Evolutionary conservation across 1,284 basidiomycete species (phyloP), one percentile per base, ranked within the genome.

Genomic region (Microbotryum lychnidis-dioicae): DNA sequence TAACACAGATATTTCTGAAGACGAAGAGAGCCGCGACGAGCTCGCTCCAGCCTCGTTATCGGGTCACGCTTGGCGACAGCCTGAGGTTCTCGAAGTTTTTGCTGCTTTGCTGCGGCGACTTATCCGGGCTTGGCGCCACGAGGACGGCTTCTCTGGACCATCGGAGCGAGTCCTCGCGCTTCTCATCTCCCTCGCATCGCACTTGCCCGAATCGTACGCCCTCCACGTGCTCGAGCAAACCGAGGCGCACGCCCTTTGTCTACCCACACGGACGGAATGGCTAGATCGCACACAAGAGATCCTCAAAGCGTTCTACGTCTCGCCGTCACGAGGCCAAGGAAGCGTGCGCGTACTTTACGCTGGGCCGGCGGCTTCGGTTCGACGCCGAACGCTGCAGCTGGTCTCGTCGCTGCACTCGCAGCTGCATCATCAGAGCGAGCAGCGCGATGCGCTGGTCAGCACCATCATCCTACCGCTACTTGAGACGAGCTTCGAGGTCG

Each of bases 251-350:
- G 75, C 75, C 9, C 71, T 79, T 2, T 79, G 78, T 64, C 68
- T 77, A 7, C 80, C 80, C 0, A 75, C 77, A 42, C 75, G 76
- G 12, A 69, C 73, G 0, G 75, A 75, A 44, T 81, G 80, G 80
- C 74, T 79, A 57, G 71, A 73, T 12, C 78, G 79, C 46, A 75
- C 78, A 37, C 73, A 75, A 70, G 74, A 75, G 21, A 66, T 80
- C 31, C 69, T 79, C 57, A 66, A 75, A 33, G 73, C 75, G 1
- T 79, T 79, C 67, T 77, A 74, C 56, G 27, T 57, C 56, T 52
- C 61, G 25, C 64, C 60, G 54, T 64, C 50, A 27, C 66, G 37
- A 50, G 59, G 14, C 42, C 65, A 45, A 57, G 58, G 51, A 27
- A 52, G 29, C 21, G 10, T 60, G 10, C 58, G 62, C 44, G 54